Conservation (phyloP, 2,329 filamentous ascomycete genomes). For the Didymella keratinophila region DNA sequence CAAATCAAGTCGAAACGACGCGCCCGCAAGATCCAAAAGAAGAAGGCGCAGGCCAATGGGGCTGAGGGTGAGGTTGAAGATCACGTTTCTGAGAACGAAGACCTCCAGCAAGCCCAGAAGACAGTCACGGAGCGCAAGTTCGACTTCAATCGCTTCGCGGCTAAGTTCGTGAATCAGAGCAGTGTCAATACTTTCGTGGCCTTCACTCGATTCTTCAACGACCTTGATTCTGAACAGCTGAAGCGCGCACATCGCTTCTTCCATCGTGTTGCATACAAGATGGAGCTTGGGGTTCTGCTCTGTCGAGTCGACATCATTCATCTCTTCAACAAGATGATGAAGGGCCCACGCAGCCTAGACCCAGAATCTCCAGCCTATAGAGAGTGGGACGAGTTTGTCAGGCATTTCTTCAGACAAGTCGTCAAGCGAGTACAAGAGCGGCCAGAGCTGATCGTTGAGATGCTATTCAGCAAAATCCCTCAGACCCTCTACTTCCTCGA, state of each 20-base stretch:
- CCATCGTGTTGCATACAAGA: slow-evolving; percentile 92
- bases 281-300: slow-evolving; percentile 86
- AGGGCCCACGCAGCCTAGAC: slow-evolving; percentile 81
- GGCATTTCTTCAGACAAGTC: slow-evolving; percentile 82
- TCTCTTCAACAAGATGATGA: slow-evolving; percentile 89
- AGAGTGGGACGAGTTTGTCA: slow-evolving; percentile 90
- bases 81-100: slow-evolving; percentile 66
- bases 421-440: slow-evolving; percentile 85
- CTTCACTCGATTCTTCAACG: slow-evolving; percentile 80
- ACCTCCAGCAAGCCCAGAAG: slow-evolving; percentile 73
- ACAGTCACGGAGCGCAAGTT: slow-evolving; percentile 87
- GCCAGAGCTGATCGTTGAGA: slow-evolving; percentile 84
- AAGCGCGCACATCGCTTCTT: slow-evolving; percentile 95
- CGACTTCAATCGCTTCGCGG: slow-evolving; percentile 84
- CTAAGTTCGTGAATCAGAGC: slow-evolving; percentile 81
- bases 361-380: slow-evolving; percentile 71
- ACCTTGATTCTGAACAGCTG: slow-evolving; percentile 79
- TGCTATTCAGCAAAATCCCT: slow-evolving; percentile 93
- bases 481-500: slow-evolving; percentile 87
- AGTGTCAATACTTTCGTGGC: slow-evolving; percentile 89
- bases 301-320: slow-evolving; percentile 91
- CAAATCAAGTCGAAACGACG: slow-evolving; percentile 85
- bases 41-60: slow-evolving; percentile 56
- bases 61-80: slow-evolving; percentile 65
- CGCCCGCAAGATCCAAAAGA: slow-evolving; percentile 76